Conservation (phyloP, 2,329 filamentous ascomycete species). For the Emmonsiellopsis sp. region DNA sequence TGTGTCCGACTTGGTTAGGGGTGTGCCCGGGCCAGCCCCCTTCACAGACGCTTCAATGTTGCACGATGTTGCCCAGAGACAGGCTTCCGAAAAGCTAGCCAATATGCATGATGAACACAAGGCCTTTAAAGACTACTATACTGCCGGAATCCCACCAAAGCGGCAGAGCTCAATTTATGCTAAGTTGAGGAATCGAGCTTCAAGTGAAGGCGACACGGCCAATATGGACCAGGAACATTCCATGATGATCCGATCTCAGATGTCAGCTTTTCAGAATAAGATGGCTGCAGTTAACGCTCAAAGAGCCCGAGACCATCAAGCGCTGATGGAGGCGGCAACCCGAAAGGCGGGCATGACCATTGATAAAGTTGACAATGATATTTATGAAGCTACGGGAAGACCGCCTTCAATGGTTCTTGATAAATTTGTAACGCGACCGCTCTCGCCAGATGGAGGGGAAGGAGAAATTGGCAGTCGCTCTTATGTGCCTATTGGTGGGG, state of each 20-base stretch:
- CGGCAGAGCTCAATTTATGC: slow-evolving; percentile 30
- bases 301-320: slow-evolving; percentile 59
- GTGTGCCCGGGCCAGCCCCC: not conserved
- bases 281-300: slow-evolving; percentile 61
- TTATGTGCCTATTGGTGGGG: slow-evolving; percentile 62
- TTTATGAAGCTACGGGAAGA: slow-evolving; percentile 64
- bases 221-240: slow-evolving; percentile 56
- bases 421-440: slow-evolving; percentile 65
- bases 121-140: slow-evolving; percentile 65
- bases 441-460: slow-evolving; percentile 53
- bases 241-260: slow-evolving; percentile 59
- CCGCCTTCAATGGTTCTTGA: slow-evolving; percentile 54
- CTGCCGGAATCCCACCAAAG: slow-evolving; percentile 39
- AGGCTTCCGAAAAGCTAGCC: slow-evolving; percentile 67
- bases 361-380: slow-evolving; percentile 65
- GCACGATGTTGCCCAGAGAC: slow-evolving; percentile 71
- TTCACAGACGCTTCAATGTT: slow-evolving; percentile 36
- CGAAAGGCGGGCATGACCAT: slow-evolving; percentile 67
- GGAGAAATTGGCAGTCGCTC: slow-evolving; percentile 49
- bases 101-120: slow-evolving; percentile 62
- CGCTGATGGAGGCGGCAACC: slow-evolving; percentile 63
- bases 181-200: slow-evolving; percentile 51
- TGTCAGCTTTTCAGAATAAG: slow-evolving; percentile 61
- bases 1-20: slow-evolving; percentile 16
- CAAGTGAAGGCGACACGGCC: slow-evolving; percentile 51